Base-by-base conservation (phyloP, 345 rosid genomes). In the Geranium rotundifolium region DNA sequence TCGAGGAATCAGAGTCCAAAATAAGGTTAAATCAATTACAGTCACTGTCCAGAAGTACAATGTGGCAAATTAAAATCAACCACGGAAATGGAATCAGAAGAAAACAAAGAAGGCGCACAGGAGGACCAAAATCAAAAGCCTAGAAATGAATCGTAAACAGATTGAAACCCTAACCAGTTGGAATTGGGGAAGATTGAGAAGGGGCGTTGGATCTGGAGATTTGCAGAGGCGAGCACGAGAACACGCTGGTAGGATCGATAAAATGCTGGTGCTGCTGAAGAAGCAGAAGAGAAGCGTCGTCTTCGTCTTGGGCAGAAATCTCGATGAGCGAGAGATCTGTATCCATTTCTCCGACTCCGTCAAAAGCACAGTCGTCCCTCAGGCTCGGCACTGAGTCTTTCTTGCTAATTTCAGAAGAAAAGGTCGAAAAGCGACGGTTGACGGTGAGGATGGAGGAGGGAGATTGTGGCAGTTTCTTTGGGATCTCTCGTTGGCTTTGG, bases 191-290 rank as follows among this genome's bases (percentile, higher is more conserved):
- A 69, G 73, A 63, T 20, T 76, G 78, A 62, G 66, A 23, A 62
- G 66, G 62, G 52, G 56, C 72, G 37, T 14, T 77, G 10, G 90
- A 79, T 73, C 67, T 75, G 62, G 77, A 83, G 67, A 75, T 70
- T 56, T 72, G 86, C 50, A 91, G 81, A 59, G 96, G 96, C 4
- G 91, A 91, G 73, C 84, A 79, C 37, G 89, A 66, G 71, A 88
- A 79, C 65, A 19, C 67, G 63, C 79, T 55, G 59, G 23, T 73
- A 17, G n/a, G 54, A 29, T 61, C 50, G 58, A 67, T 59, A 41
- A 23, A 69, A 29, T 64, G 81, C 57, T 34, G 58, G 23, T 74
- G 76, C 60, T 70, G 58, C 23, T 69, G 67, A 5, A 57, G 60
- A 54, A 67, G 84, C 10, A 82, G 84, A 54, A 86, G 72, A 61